A percentile compares a stretch with the other conserved stretches of the same genome.
Conservation (phyloP, 495 filamentous ascomycete genomes). For the Collariella sp. region DNA sequence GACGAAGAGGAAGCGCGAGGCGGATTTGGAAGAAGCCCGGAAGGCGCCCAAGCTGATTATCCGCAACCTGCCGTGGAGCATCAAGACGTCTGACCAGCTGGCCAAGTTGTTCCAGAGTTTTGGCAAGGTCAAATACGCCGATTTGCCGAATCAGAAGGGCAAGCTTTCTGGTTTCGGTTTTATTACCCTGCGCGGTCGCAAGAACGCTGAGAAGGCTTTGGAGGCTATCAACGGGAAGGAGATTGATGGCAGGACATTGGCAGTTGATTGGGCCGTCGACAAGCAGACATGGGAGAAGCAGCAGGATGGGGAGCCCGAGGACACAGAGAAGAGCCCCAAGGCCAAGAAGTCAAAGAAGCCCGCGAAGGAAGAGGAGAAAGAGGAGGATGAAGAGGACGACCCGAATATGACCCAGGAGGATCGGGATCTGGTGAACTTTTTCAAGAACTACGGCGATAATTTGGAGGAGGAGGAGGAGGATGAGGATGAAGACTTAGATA, state of each 20-base stretch:
- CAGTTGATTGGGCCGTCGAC: constrained; percentile 94
- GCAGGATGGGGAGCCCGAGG: constrained; percentile 34
- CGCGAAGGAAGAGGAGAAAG: constrained; percentile 22
- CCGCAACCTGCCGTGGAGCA: constrained; percentile 91
- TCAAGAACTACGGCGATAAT: constrained; percentile 28
- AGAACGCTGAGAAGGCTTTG: constrained; percentile 87
- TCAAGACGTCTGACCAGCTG: constrained; percentile 77
- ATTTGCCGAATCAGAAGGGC: constrained; percentile 65
- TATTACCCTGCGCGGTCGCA: constrained; percentile 74
- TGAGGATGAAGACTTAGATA: constrained; percentile 25
- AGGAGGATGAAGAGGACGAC: constrained; percentile 34
- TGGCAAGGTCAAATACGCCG: constrained; percentile 78
- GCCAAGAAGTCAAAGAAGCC: constrained; percentile 60
- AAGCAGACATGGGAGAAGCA: constrained; percentile 72
- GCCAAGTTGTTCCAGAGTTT: constrained; percentile 68
- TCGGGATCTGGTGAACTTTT: constrained; percentile 23
- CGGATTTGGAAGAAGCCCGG: constrained; percentile 44
- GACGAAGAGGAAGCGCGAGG: constrained; percentile 51
- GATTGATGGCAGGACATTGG: constrained; percentile 75
- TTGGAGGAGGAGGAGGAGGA: constrained; percentile 44
- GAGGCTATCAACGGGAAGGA: constrained; percentile 78
- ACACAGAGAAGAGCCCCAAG: constrained; percentile 31
- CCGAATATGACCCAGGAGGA: constrained; percentile 35
- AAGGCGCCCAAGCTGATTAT: constrained; percentile 81
- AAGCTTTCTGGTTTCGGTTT: constrained; percentile 86